phyloP scores from a whole-genome alignment of 495 filamentous ascomycete species.

The Antarctomyces pellizariae region DNA sequence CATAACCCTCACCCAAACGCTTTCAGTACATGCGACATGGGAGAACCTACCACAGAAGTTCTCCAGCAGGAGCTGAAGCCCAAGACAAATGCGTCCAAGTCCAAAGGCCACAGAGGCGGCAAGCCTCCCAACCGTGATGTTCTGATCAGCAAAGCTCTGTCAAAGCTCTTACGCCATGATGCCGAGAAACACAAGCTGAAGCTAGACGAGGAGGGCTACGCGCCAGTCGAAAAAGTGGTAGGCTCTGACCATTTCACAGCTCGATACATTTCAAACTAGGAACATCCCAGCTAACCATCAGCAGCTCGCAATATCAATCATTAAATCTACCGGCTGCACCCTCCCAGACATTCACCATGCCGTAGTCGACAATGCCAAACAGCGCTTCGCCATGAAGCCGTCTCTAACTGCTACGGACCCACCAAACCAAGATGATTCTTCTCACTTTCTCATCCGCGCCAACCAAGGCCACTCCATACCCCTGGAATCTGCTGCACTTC shows the following conservation, averaged over 20 bases:
- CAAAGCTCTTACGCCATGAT: conserved; percentile 58
- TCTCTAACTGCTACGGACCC: conserved; percentile 13
- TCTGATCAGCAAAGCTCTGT: conserved; percentile 58
- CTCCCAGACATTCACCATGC: conserved; percentile 49
- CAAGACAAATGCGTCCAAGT: no score
- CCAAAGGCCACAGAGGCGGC: no score
- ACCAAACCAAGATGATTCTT: conserved; percentile 19
- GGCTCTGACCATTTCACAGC: conserved; percentile 16
- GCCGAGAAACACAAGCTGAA: conserved; percentile 55
- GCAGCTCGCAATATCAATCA: conserved; percentile 44
- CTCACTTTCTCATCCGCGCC: conserved; percentile 71
- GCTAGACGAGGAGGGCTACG: conserved; percentile 60
- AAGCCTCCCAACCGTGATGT: conserved; percentile 37
- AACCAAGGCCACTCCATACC: conserved; percentile 73
- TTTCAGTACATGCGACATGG: no score
- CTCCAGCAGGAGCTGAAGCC: no score
- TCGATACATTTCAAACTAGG: conserved; percentile 2
- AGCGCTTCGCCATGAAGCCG: conserved; percentile 50
- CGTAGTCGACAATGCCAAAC: conserved; percentile 63
- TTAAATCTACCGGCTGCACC: conserved; percentile 43
- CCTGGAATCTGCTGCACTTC: conserved; percentile 41
- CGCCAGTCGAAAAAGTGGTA: conserved; percentile 55
- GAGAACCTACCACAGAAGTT: no score
- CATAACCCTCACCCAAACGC: no score
- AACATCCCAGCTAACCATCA: conserved; percentile 3